Base-by-base conservation (phyloP, 768 basidiomycete species). In the Hortiboletus flavorubellus region DNA sequence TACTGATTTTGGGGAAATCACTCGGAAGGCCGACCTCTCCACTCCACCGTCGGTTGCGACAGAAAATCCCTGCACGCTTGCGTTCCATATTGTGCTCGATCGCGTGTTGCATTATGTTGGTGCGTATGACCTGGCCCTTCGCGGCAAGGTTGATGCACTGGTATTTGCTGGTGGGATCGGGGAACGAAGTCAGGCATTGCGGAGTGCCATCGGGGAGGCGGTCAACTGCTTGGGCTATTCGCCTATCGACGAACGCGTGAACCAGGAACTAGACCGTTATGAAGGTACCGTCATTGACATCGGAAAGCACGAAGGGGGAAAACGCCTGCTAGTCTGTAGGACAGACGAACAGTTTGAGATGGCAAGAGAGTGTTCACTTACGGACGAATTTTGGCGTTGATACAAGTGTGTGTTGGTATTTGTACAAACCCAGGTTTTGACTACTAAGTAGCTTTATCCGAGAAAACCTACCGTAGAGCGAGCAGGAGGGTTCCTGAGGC, bases 161-260 rank as follows among this genome's bases (percentile, higher is more conserved):
- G 89, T 94, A 12, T 93, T 95, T 67, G 79, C 89, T 0, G 93
- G 93, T 4, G 93, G 93, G 0, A 91, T 97, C 49, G 94, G 94
- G 0, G 94, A 97, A 71, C 78, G 77, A 59, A 82, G 85, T 56
- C 74, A 71, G 16, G 77, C 81, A 60, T 70, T 98, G 51, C 73
- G 93, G 40, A 66, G 72, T 39, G 80, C 81, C 18, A 75, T 95
- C 16, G 77, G 78, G 4, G 68, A 76, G 35, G 75, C 78, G 34
- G 72, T 87, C 15, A 61, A 49, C 16, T 88, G 83, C 72, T 67
- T 94, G 42, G 91, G 91, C 2, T 86, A 85, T 54, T 71, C 75
- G 29, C 53, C 56, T 0, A 69, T 90, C 11, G 80, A 85, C 47
- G 63, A 65, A 7, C 65, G 56, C 53, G 81, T 78, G 65, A 87